Percentiles rank a stretch among this genome's conserved stretches.
phyloP scores from a whole-genome alignment of 768 basidiomycete genomes.

The Termitomyces sp. region DNA sequence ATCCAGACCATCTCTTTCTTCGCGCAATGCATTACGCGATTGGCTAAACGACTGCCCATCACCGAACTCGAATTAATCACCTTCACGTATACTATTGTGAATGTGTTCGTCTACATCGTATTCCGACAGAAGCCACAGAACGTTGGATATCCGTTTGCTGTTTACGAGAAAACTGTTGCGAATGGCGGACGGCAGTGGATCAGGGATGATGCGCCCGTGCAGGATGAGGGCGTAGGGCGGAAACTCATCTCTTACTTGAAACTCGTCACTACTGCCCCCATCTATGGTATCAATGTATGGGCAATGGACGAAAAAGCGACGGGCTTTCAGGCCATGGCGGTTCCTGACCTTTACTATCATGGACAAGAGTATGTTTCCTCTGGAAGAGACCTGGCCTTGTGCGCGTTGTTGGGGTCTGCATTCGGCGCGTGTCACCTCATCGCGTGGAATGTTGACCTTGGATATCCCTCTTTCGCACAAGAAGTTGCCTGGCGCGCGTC shows the following conservation, averaged over 20 bases:
- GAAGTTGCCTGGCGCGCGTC: slow-evolving; percentile 16
- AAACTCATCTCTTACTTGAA: neutral
- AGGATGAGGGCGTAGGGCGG: neutral
- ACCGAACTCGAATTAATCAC: slow-evolving; percentile 15
- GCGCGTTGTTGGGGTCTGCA: neutral
- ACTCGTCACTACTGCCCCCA: neutral
- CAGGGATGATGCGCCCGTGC: neutral
- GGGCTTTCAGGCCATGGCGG: neutral
- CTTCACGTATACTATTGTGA: slow-evolving; percentile 10
- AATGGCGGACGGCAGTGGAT: neutral
- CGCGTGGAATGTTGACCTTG: slow-evolving; percentile 12
- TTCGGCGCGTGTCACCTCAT: neutral
- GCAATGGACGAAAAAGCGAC: neutral
- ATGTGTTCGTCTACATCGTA: slow-evolving; percentile 9
- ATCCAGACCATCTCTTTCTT: slow-evolving; percentile 10
- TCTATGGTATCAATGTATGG: neutral
- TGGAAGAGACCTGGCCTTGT: neutral
- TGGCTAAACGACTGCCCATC: slow-evolving; percentile 2
- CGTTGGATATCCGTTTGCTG: neutral
- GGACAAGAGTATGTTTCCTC: neutral
- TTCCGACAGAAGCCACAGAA: slow-evolving; percentile 18
- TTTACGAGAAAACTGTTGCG: neutral
- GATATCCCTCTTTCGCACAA: slow-evolving; percentile 14
- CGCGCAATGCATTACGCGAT: slow-evolving; percentile 9
- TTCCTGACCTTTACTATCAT: neutral